Evolutionary conservation across 768 basidiomycete species (phyloP), one percentile per base, ranked within the genome.

Genomic region (Naganishia onofrii): DNA sequence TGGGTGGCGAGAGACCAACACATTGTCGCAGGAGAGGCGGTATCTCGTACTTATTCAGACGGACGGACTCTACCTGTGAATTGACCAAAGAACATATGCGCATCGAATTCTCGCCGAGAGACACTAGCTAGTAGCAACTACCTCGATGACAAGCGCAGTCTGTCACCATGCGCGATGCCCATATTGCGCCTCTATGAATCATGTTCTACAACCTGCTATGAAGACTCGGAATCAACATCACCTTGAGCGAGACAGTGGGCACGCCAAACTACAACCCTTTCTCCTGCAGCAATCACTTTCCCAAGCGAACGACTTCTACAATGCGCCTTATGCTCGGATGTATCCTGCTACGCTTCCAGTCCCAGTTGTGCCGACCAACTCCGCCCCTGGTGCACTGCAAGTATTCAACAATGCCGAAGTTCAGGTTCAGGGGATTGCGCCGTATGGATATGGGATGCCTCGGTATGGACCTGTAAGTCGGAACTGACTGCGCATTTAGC

Each of bases 381-480:
- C 21, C 12, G 23, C 60, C 15, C 9, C 60, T 8, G 60, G 38
- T 2, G 21, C 36, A 19, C 23, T 63, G 26, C 38, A 63, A 17
- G 36, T 26, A 1, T n/a, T 44, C 23, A 63, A 63, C 15, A 13
- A 44, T 23, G 34, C 60, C 9, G 60, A 63, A 26, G 23, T 44
- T 26, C 60, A 63, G 38, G 36, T 63, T 2, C 23, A 63, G 42
- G 36, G 60, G 8, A 63, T 63, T 10, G 13, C 38, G 60, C 60
- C 60, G 36, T 69, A 56, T 12, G 32, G 44, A 10, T 69, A 69
- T 28, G 68, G 68, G 5, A 60, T 57, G 56, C 68, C 55, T 23
- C 38, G 68, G 32, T 69, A 58, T 36, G 68, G 57, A 23, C 57
- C 68, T 31, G 68, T 69, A 55, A 69, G 68, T 69, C 12, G 13